Base-by-base conservation (phyloP, 768 basidiomycete species). In the Ramaria sp. region DNA sequence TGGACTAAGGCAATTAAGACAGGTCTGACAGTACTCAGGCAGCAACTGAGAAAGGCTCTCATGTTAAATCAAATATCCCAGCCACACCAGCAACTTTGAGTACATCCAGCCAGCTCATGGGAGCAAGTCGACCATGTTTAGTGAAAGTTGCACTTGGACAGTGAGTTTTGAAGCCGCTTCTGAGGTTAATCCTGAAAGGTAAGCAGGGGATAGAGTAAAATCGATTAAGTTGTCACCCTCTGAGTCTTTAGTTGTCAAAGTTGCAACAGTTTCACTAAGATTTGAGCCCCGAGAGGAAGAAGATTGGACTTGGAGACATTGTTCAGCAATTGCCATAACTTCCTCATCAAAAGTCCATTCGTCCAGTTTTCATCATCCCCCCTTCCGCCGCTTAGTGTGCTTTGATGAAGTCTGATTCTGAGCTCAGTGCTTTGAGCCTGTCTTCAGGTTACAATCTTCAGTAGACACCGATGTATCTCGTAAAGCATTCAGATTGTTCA, bases 321-420 rank as follows among this genome's bases (percentile, higher is more conserved):
- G 66, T 19, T 73, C 68, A 5, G 75, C 74, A 31, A 88, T 63
- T 1, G 73, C 65, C 20, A 68, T 67, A 9, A 90, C 73, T 68
- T 90, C 88, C 60, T 90, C 88, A 48, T 81, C 75, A 20, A 91
- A 69, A 9, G 70, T 69, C 83, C 83, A 90, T 80, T 73, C 0
- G 87, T 88, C 86, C 86, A 89, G 0, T 70, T 64, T 33, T 49
- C 48, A 4, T 49, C 19, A 6, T 52, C 34, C n/a, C 10, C 11
- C 38, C 37, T 19, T 39, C 20, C 6, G 12, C 13, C 51, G 31
- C 24, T 49, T 49, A 31, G n/a, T 13, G 4, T 3, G 2, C 31
- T 24, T 47, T 39, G 53, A 24, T 43, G 20, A 27, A 6, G 24
- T 11, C 41, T 54, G 11, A 30, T 12, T 53, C 33, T 54, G 34